These are phyloP conservation scores for Mucor ambiguus DNA, from an alignment of 371 early-diverging fungal species.

Conservation along the genomic window DNA sequence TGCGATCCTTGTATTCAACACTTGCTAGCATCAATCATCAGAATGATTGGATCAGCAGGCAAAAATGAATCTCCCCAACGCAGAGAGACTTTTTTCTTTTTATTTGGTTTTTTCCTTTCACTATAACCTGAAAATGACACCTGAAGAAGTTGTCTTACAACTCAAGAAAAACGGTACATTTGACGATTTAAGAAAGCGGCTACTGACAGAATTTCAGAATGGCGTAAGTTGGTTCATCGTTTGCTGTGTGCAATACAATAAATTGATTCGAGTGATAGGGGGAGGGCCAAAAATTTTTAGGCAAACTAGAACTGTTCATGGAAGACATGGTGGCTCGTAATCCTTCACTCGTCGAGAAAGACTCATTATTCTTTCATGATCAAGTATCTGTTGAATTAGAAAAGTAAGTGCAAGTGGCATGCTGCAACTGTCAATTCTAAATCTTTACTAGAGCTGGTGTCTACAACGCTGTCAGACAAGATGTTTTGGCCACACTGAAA, in stretches of 20 bases:
- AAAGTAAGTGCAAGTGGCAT: slow-evolving; percentile 26
- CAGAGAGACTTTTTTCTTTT: not conserved
- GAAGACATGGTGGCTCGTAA: slow-evolving; percentile 34
- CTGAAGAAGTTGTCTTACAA: slow-evolving; percentile 46
- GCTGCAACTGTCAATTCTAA: not conserved
- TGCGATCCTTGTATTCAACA: too few relatives aligned
- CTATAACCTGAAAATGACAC: slow-evolving; percentile 26
- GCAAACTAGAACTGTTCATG: slow-evolving; percentile 33
- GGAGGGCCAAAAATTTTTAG: slow-evolving; percentile 29
- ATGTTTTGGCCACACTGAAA: slow-evolving; percentile 24
- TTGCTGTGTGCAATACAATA: not conserved
- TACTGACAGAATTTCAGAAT: slow-evolving; percentile 39
- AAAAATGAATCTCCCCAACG: not conserved
- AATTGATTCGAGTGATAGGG: slow-evolving; percentile 12
- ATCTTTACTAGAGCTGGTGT: slow-evolving; percentile 19
- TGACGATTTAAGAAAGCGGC: slow-evolving; percentile 41
- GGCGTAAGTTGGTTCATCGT: slow-evolving; percentile 17
- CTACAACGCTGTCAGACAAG: slow-evolving; percentile 29
- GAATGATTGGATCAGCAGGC: not conserved
- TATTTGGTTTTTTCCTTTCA: not conserved
- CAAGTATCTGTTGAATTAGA: slow-evolving; percentile 34
- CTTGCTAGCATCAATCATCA: too few relatives aligned
- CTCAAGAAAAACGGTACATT: slow-evolving; percentile 47
- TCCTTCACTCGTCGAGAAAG: slow-evolving; percentile 37
- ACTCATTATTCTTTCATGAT: slow-evolving; percentile 27